These are phyloP conservation scores for Nepenthes alata DNA, from an alignment of 179 eudicot species.

Conservation along the genomic window DNA sequence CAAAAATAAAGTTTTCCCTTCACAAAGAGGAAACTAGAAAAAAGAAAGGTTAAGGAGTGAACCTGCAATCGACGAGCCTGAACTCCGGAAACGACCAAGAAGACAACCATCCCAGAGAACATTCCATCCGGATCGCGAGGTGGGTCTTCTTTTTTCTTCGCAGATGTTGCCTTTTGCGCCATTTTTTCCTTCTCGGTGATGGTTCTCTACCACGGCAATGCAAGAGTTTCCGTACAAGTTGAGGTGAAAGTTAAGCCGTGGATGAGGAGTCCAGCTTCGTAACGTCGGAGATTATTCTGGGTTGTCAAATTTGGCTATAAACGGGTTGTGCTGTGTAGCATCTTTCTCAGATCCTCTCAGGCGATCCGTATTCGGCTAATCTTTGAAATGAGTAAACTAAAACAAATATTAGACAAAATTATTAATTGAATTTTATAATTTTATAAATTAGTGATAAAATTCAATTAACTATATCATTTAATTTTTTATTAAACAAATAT, in stretches of 20 bases:
- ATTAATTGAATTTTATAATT: too few relatives aligned
- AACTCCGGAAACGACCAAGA: conserved; percentile 40
- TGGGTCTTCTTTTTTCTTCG: conserved; percentile 18
- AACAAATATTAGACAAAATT: too few relatives aligned
- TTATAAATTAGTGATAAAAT: too few relatives aligned
- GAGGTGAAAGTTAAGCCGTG: background rate
- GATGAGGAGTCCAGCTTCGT: too few relatives aligned
- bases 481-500: too few relatives aligned
- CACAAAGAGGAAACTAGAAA: background rate
- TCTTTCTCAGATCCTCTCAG: too few relatives aligned
- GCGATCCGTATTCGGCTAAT: too few relatives aligned
- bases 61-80: conserved; percentile 78
- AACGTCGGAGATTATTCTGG: too few relatives aligned
- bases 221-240: background rate
- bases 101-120: conserved; percentile 67
- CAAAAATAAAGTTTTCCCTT: background rate
- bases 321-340: too few relatives aligned
- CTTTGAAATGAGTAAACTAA: too few relatives aligned
- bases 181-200: conserved; percentile 14
- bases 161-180: conserved; percentile 60
- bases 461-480: too few relatives aligned
- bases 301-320: too few relatives aligned
- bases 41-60: background rate
- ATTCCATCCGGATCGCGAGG: conserved; percentile 50
- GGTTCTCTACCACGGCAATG: background rate